Evolutionary conservation across 2,329 filamentous ascomycete species (phyloP), one percentile per base, ranked within the genome.

Genomic region (Podosphaera fusca): DNA sequence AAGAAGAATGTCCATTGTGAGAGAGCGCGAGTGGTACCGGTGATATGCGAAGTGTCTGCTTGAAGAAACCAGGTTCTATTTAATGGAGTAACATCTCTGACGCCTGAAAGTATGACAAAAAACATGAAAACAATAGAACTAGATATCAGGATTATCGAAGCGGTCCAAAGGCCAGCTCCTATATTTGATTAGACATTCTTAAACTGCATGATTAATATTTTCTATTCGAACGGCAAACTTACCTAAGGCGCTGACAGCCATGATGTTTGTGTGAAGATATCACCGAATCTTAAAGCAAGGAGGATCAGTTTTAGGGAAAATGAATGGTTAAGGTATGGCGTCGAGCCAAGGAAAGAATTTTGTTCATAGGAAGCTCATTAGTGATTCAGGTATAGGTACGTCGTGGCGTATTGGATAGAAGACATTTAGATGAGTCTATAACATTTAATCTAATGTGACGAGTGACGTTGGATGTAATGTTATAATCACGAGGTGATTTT

Each of bases 1-100:
- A 85, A 82, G 75, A 94, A 92, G 71, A 84, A 94, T 40, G 88
- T 94, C 90, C 90, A 96, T 71, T 90, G 82, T 10, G 87, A 82
- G 21, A 76, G 64, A 55, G 74, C 60, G 56, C 82, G 59, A 14
- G 57, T 78, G 10, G 87, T 82, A 53, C 82, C 81, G 2, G 77
- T 73, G 66, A 94, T 88, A 66, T 75, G 79, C 36, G 72, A 73
- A 0, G 89, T 95, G 67, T 85, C 77, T 64, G 86, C 86, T 66
- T 84, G 75, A 36, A 96, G 79, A 74, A 95, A 95, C 71, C 87
- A 95, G 61, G 88, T 87, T 59, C 81, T 72, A 69, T 84, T 79
- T 57, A 94, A 73, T 1, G 82, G 81, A 12, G 65, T 71, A 49
- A 66, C 67, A 64, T 79, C 72, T 58, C 72, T 70, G 36, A 72